phyloP scores from a whole-genome alignment of 2,329 filamentous ascomycete genomes.

The Penicillium decumbens region DNA sequence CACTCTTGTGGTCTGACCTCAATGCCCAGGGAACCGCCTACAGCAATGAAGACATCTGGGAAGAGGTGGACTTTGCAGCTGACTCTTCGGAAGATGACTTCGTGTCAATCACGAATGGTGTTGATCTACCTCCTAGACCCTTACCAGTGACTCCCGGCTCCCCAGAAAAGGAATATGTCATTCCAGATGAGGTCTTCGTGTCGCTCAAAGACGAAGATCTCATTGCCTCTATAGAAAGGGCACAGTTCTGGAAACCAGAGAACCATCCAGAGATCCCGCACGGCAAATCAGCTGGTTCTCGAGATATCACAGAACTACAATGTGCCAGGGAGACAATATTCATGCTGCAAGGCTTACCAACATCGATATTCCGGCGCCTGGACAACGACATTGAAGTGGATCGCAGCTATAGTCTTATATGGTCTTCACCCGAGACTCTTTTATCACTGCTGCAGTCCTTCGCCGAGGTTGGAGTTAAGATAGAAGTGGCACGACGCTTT shows the following conservation, averaged over 20 bases:
- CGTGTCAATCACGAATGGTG: slow-evolving; percentile 31
- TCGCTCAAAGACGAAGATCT: slow-evolving; percentile 33
- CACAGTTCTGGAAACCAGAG: slow-evolving; percentile 48
- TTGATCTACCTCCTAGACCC: slow-evolving; percentile 18
- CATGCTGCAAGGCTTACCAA: slow-evolving; percentile 76
- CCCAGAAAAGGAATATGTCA: slow-evolving; percentile 31
- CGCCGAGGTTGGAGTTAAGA: slow-evolving; percentile 45
- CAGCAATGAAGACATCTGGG: slow-evolving; percentile 41
- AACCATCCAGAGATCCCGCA: slow-evolving; percentile 14
- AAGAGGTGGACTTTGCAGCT: slow-evolving; percentile 38
- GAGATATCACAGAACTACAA: slow-evolving; percentile 63
- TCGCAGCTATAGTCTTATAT: slow-evolving; percentile 32
- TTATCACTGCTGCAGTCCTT: slow-evolving; percentile 41
- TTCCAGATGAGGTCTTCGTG: slow-evolving; percentile 33
- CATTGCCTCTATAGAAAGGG: slow-evolving; percentile 37
- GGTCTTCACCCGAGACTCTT: slow-evolving; percentile 33
- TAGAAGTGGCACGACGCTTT: slow-evolving; percentile 51
- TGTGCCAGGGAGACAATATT: slow-evolving; percentile 72
- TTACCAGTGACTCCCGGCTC: slow-evolving; percentile 26
- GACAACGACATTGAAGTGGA: slow-evolving; percentile 36
- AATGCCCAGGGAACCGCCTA: slow-evolving; percentile 70
- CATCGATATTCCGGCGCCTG: slow-evolving; percentile 59
- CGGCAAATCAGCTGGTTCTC: slow-evolving; percentile 18
- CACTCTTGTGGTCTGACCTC: slow-evolving; percentile 74
- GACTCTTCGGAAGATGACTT: slow-evolving; percentile 40